These are phyloP conservation scores for Kokia cookei DNA, from an alignment of 441 rosid genomes.

Conservation along the genomic window DNA sequence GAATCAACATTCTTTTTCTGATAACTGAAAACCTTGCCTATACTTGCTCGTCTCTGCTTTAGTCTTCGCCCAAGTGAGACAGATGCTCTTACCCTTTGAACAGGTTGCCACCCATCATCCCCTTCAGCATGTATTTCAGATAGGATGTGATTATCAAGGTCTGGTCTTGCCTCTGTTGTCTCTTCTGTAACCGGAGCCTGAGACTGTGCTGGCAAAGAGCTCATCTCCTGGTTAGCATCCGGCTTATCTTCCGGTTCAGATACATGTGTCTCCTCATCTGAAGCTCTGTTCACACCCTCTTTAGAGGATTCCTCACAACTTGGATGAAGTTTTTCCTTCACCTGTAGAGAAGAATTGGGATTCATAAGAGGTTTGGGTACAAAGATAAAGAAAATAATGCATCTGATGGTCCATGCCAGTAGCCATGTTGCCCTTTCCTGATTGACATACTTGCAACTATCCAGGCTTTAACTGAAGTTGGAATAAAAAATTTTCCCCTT, in stretches of 20 bases:
- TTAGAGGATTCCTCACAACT: conserved; percentile 30
- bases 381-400: background rate
- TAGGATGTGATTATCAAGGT: conserved; percentile 26
- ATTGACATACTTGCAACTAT: background rate
- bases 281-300: conserved; percentile 43
- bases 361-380: background rate
- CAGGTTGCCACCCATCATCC: conserved; percentile 98
- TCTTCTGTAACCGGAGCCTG: conserved; percentile 37
- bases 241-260: conserved; percentile 26
- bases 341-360: conserved; percentile 31
- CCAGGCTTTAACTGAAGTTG: background rate
- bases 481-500: background rate
- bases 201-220: conserved; percentile 27
- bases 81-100: conserved; percentile 86
- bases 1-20: conserved; percentile 70
- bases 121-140: conserved; percentile 61
- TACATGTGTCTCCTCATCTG: conserved; percentile 45
- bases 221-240: conserved; percentile 35
- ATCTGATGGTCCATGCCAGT: background rate
- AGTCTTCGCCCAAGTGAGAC: conserved; percentile 64
- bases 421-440: background rate
- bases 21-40: conserved; percentile 63
- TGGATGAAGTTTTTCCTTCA: conserved; percentile 39
- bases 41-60: conserved; percentile 81
- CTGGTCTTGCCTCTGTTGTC: conserved; percentile 25